These are phyloP conservation scores for Astrephomene gubernaculifera DNA, from an alignment of 139 green algal species.

Conservation along the genomic window DNA sequence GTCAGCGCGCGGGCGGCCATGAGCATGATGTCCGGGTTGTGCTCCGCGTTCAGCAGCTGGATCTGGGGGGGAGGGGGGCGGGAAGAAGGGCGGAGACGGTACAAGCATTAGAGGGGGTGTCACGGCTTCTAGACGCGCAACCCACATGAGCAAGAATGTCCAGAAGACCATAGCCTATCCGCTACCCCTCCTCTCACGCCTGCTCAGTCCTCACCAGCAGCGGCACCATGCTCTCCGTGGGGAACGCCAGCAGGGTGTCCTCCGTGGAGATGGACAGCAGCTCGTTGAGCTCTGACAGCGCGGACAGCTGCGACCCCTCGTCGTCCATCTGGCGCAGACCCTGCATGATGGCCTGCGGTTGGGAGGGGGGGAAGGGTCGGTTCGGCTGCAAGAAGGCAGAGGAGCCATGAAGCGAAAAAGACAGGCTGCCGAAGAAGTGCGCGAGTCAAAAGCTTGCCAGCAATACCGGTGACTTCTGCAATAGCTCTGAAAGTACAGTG, in stretches of 20 bases:
- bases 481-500: not conserved
- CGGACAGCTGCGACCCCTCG: conserved; percentile 80
- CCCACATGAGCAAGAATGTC: too few species aligned
- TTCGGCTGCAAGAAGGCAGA: too few species aligned
- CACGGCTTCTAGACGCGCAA: too few species aligned
- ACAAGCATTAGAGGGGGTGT: not conserved
- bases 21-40: conserved; percentile 95
- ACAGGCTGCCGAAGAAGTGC: not conserved
- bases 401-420: not conserved
- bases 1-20: conserved; percentile 93
- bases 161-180: too few species aligned
- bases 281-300: conserved; percentile 92
- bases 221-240: conserved; percentile 88
- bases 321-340: conserved; percentile 83
- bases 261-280: conserved; percentile 92
- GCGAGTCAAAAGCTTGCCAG: too few species aligned
- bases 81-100: not conserved
- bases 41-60: conserved; percentile 85
- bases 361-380: not conserved
- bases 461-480: too few species aligned
- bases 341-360: conserved; percentile 76
- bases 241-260: conserved; percentile 86
- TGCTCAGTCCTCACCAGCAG: conserved; percentile 88
- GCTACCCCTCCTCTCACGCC: too few species aligned
- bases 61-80: conserved; percentile 63